Evolutionary conservation across 345 rosid species (phyloP), one percentile per base, ranked within the genome.

Genomic region (Hirschfeldia incana): DNA sequence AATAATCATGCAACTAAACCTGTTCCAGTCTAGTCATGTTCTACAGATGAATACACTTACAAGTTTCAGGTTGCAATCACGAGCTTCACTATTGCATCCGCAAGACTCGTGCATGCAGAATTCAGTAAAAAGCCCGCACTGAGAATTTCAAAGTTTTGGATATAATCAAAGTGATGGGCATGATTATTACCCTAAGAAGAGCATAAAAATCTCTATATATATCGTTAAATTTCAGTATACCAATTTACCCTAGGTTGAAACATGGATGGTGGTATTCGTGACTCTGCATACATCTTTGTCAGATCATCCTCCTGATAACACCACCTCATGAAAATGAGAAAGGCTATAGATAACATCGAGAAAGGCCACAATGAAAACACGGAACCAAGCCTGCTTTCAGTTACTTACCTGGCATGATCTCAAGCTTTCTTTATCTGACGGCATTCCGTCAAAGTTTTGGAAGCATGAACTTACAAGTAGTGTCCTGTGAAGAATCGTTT

Each of bases 381-480:
- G 72, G 60, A 69, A 65, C 36, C 60, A 39, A 30, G 44, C 32
- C 49, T 57, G 6, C 30, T 62, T 57, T 75, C 67, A 75, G 63
- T 88, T 89, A 94, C 59, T 87, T 88, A 94, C 97, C 85, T 88
- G 86, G 76, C 80, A 79, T 15, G 93, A 86, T 79, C 92, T 94
- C 79, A 88, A 76, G 49, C 83, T 86, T 80, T 89, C 90, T 78
- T 86, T 85, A 71, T 85, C 90, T 5, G 88, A 80, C 74, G 88
- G 78, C 30, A 85, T 75, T 59, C 86, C 87, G 32, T 82, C 76
- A 75, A 92, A 88, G 78, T 88, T 89, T 70, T 74, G 85, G 81
- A 94, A 88, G 84, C 94, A 87, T 51, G 87, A 81, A 74, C 88
- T 79, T 17, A 88, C 83, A 39, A 92, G 90, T 64, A 94, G 74